A percentile compares a stretch with the other conserved stretches of the same genome.
These are phyloP conservation scores for Amanita inopinata DNA, from an alignment of 768 basidiomycete genomes.

Conservation along the genomic window DNA sequence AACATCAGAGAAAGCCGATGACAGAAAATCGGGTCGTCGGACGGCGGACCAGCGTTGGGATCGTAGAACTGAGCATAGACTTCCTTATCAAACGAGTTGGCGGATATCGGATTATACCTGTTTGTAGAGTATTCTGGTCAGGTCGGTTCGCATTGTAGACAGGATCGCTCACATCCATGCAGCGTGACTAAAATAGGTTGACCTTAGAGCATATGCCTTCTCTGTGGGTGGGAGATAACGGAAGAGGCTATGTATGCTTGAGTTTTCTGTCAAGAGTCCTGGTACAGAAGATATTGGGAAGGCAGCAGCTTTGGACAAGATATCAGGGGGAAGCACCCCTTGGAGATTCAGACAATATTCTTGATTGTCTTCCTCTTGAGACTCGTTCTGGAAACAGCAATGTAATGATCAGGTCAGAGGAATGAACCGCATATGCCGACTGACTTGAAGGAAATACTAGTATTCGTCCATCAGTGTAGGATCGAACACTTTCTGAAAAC, in stretches of 20 bases:
- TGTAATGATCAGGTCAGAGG: slow-evolving; percentile 4
- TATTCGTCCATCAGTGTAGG: slow-evolving; percentile 10
- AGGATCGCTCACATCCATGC: slow-evolving; percentile 56
- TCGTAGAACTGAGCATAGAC: slow-evolving; percentile 51
- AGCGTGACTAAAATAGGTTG: slow-evolving; percentile 53
- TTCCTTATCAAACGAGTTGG: slow-evolving; percentile 50
- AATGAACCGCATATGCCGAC: slow-evolving; percentile 22
- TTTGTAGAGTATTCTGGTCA: slow-evolving; percentile 10
- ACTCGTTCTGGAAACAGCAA: slow-evolving; percentile 42
- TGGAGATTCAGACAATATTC: slow-evolving; percentile 42
- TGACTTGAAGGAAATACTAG: slow-evolving; percentile 70
- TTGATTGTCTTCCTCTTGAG: slow-evolving; percentile 43
- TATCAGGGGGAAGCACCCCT: slow-evolving; percentile 48
- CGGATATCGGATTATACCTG: slow-evolving; percentile 62
- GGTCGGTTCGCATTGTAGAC: slow-evolving; percentile 5
- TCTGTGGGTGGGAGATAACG: slow-evolving; percentile 62
- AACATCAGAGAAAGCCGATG: slow-evolving; percentile 58
- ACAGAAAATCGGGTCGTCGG: slow-evolving; percentile 42
- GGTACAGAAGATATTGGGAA: slow-evolving; percentile 48
- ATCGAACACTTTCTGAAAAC: slow-evolving; percentile 5
- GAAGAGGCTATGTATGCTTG: slow-evolving; percentile 46
- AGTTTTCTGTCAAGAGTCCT: slow-evolving; percentile 28
- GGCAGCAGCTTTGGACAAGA: slow-evolving; percentile 53
- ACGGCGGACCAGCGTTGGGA: slow-evolving; percentile 28
- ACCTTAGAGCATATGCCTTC: slow-evolving; percentile 50